Base-by-base conservation (phyloP, 2,329 filamentous ascomycete genomes). In the Hypoxylon sp. region DNA sequence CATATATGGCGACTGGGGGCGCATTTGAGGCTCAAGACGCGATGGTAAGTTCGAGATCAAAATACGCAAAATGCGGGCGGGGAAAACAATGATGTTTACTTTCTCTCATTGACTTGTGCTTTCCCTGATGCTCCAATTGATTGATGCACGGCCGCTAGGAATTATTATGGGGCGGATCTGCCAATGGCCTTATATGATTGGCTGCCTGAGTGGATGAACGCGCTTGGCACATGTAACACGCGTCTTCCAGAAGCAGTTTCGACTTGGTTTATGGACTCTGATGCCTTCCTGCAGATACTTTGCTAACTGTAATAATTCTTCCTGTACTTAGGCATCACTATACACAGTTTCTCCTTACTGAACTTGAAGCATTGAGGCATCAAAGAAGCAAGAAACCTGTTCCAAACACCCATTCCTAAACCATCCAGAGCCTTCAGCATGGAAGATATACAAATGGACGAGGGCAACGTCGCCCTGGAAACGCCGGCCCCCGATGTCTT, bases 401-500 rank as follows among this genome's bases (percentile, higher is more conserved):
- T n/a, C 37, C 6, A 2, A 51, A 17, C 4, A 14, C 30, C 8
- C 25, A 48, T 35, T 31, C 30, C 48, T 14, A 0, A 48, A 22
- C 11, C 17, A 17, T 49, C 37, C 35, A 58, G 6, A 50, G 4
- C 8, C 8, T 42, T 37, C 40, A 44, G 31, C 27, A 84, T 83
- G 81, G 80, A 82, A 64, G 82, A 85, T 73, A 77, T 79, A 2
- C 76, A 77, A 60, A 81, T 80, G 72, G 73, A 75, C 63, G 81
- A 83, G 46, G 70, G 75, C 66, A 74, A 74, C 73, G 49, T 78
- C 62, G 75, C 73, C 65, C 76, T 78, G 72, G 79, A 80, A 58
- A 79, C 80, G 20, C 77, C 80, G 22, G 51, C 73, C 20, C 57
- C 77, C 64, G 72, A 72, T 70, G 72, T 78, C 68, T 93, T 91